These are phyloP conservation scores for Musa schizocarpa DNA, from an alignment of 176 grass and related monocot genomes.

Conservation along the genomic window DNA sequence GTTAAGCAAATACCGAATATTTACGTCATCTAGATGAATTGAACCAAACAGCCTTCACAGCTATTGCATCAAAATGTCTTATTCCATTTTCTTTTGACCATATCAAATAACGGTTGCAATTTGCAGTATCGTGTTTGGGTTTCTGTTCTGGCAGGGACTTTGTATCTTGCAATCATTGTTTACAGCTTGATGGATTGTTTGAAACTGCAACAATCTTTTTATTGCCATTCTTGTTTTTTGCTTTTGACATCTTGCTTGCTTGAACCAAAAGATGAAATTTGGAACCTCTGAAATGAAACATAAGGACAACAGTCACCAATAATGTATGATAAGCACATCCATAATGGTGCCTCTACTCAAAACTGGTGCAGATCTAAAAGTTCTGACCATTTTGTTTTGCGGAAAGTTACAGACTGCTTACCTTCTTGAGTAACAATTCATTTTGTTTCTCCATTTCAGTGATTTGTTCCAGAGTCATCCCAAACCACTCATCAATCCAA, in stretches of 20 bases:
- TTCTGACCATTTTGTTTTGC: too few species aligned
- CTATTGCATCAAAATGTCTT: too few species aligned
- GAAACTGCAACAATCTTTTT: not conserved
- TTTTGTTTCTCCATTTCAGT: slow-evolving; percentile 67
- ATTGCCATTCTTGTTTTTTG: slow-evolving; percentile 12
- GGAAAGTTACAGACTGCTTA: slow-evolving; percentile 16
- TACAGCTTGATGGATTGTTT: not conserved
- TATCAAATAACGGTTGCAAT: too few species aligned
- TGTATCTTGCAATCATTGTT: not conserved
- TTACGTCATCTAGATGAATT: too few species aligned
- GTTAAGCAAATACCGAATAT: too few species aligned
- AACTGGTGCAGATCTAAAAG: too few species aligned
- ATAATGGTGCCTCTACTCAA: too few species aligned
- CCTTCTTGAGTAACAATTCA: slow-evolving; percentile 65
- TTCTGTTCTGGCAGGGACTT: too few species aligned
- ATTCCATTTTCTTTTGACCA: too few species aligned
- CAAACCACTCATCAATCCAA: slow-evolving; percentile 92
- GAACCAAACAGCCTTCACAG: too few species aligned
- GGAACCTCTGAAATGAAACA: not conserved
- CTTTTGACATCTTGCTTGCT: slow-evolving; percentile 16
- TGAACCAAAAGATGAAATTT: not conserved
- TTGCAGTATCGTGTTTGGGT: too few species aligned
- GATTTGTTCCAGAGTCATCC: slow-evolving; percentile 69
- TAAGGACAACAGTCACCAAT: not conserved
- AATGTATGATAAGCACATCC: not conserved